Evolutionary conservation across 2,329 filamentous ascomycete species (phyloP), one percentile per base, ranked within the genome.

Genomic region (Ilyonectria destructans): DNA sequence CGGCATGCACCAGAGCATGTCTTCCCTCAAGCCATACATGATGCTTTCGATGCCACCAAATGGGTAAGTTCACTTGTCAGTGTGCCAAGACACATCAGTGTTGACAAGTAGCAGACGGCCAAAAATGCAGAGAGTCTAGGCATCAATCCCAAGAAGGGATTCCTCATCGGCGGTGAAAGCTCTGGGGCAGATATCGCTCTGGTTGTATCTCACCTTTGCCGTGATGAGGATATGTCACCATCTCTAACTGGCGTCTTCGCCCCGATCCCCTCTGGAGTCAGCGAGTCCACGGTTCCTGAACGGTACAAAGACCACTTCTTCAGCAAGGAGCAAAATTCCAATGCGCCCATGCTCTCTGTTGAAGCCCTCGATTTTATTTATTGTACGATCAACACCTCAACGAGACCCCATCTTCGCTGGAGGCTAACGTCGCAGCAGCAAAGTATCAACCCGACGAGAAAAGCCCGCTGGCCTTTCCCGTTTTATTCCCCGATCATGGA

Each of bases 131-230:
- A 33, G 31, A 12, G 12, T 12, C 31, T 33, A 12, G 31, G 9
- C 12, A 33, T 33, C 2, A 33, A 33, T 12, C 9, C 31, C 12
- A 12, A 33, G 31, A 12, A 33, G 7, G 9, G 31, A 33, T 33
- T 33, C 12, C 31, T 33, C 31, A 2, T 33, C 31, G 31, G 31
- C 9, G 31, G 31, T 12, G 74, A 74, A 37, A 77, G 76, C 57
- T 75, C 73, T 21, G 78, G 77, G 3, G 76, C 72, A 6, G 77
- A 79, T 45, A 72, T 80, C n/a, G 73, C 72, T 5, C 45, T 79
- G 6, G 63, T 51, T 19, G 69, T 78, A 6, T 71, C 77, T 55
- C 31, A 78, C 43, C 62, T 79, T 1, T 77, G 69, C 45, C 9
- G 31, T 33, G 31, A 33, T 33, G 31, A 33, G 8, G 57, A 71